Conservation (phyloP, 371 early-diverging fungal genomes). For the Mucor irregularis region DNA sequence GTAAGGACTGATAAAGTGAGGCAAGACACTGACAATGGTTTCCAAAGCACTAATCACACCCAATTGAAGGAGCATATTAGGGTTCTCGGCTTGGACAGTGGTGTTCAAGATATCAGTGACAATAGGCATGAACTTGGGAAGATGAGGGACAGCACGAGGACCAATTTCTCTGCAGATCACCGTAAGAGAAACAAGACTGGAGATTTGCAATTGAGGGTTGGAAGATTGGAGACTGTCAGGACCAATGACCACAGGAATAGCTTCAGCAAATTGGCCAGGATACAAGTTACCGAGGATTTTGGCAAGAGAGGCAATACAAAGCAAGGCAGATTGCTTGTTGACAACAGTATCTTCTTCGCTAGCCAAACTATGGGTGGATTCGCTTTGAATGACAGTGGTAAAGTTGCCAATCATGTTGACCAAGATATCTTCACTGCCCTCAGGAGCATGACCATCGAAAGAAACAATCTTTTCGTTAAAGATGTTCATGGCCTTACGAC, state of each 20-base stretch:
- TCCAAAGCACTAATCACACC: conserved; percentile 73
- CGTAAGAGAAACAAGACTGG: conserved; percentile 74
- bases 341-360: conserved; percentile 55
- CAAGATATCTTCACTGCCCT: conserved; percentile 42
- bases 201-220: conserved; percentile 66
- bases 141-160: conserved; percentile 78
- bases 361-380: conserved; percentile 25
- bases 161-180: conserved; percentile 75
- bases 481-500: conserved; percentile 80
- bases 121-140: conserved; percentile 85
- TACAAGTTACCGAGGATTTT: conserved; percentile 63
- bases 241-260: conserved; percentile 64
- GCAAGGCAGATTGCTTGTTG: conserved; percentile 79
- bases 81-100: conserved; percentile 35
- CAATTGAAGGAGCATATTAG: conserved; percentile 51
- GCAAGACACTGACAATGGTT: conserved; percentile 68
- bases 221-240: conserved; percentile 49
- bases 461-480: conserved; percentile 70
- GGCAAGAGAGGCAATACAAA: conserved; percentile 79
- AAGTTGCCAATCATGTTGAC: conserved; percentile 53
- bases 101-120: conserved; percentile 42
- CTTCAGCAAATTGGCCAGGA: conserved; percentile 60
- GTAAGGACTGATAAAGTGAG: conserved; percentile 87
- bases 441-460: conserved; percentile 46
- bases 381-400: conserved; percentile 44